These are phyloP conservation scores for Rosellinia necatrix DNA, from an alignment of 2,329 filamentous ascomycete genomes.

Conservation along the genomic window DNA sequence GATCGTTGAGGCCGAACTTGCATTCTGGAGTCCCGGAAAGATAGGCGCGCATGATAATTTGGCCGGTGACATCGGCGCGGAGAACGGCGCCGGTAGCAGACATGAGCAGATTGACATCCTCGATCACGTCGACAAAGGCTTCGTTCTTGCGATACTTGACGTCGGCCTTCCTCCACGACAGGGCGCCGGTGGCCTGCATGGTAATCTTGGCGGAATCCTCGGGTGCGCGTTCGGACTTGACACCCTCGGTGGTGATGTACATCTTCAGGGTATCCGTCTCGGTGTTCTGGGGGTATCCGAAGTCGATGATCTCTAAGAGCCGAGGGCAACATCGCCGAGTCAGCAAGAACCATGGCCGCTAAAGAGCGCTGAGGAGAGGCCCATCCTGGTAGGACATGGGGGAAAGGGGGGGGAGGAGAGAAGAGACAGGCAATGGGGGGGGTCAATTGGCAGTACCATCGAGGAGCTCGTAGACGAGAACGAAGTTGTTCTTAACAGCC, in stretches of 20 bases:
- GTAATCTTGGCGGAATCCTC: conserved; percentile 98
- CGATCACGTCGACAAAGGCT: conserved; percentile 98
- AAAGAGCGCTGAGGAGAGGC: conserved; percentile 2
- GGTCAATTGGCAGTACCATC: conserved; percentile 66
- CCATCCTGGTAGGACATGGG: not conserved
- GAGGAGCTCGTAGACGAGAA: conserved; percentile 94
- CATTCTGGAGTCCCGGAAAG: conserved; percentile 95
- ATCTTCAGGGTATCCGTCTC: conserved; percentile 99
- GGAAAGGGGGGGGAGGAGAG: not conserved
- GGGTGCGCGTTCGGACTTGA: conserved; percentile 84
- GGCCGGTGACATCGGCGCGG: conserved; percentile 92
- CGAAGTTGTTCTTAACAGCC: conserved; percentile 99
- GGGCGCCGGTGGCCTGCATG: conserved; percentile 96
- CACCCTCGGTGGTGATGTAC: conserved; percentile 99
- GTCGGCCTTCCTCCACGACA: conserved; percentile 95
- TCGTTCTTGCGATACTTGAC: conserved; percentile 99
- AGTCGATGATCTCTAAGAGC: conserved; percentile 87
- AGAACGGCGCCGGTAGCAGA: conserved; percentile 96
- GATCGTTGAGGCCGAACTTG: conserved; percentile 97
- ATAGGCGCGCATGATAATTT: conserved; percentile 98
- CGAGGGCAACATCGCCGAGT: too few species aligned
- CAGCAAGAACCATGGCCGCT: too few species aligned
- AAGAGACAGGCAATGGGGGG: not conserved
- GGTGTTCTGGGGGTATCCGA: conserved; percentile 98
- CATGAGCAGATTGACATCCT: conserved; percentile 98